These are phyloP conservation scores for Veloboletus limbatus DNA, from an alignment of 1,284 basidiomycete species.

Conservation along the genomic window DNA sequence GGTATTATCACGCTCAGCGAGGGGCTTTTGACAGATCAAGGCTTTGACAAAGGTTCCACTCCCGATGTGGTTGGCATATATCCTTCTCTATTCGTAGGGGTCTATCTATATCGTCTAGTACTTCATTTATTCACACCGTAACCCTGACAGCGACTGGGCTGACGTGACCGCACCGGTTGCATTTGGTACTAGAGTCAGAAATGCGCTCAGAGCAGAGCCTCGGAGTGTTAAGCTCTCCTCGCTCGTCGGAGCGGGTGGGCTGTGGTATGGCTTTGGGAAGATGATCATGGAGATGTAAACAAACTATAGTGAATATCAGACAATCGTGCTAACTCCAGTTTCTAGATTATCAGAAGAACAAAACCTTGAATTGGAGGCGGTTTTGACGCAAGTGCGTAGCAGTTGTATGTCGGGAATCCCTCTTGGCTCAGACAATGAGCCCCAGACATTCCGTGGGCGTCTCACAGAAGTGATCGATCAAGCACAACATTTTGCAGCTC, in stretches of 20 bases:
- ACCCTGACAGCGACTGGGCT: slow-evolving; percentile 62
- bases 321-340: slow-evolving; percentile 4
- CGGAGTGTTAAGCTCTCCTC: slow-evolving; percentile 75
- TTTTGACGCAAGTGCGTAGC: slow-evolving; percentile 60
- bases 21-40: slow-evolving; percentile 50
- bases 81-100: slow-evolving; percentile 74
- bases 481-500: slow-evolving; percentile 83
- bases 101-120: slow-evolving; percentile 13
- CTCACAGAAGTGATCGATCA: slow-evolving; percentile 84
- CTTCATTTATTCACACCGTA: slow-evolving; percentile 5
- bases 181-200: slow-evolving; percentile 72
- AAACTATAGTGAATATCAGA: slow-evolving; percentile 26
- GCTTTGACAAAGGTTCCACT: slow-evolving; percentile 71
- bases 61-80: slow-evolving; percentile 85
- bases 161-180: slow-evolving; percentile 80
- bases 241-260: slow-evolving; percentile 81
- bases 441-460: slow-evolving; percentile 75
- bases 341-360: slow-evolving; percentile 68
- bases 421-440: slow-evolving; percentile 2
- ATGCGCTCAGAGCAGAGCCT: slow-evolving; percentile 83
- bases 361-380: slow-evolving; percentile 63
- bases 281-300: slow-evolving; percentile 73
- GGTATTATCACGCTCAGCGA: slow-evolving; percentile 9
- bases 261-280: slow-evolving; percentile 89
- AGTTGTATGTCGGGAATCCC: not conserved